phyloP scores from a whole-genome alignment of 2,329 filamentous ascomycete species.

The Setomelanomma holmii region DNA sequence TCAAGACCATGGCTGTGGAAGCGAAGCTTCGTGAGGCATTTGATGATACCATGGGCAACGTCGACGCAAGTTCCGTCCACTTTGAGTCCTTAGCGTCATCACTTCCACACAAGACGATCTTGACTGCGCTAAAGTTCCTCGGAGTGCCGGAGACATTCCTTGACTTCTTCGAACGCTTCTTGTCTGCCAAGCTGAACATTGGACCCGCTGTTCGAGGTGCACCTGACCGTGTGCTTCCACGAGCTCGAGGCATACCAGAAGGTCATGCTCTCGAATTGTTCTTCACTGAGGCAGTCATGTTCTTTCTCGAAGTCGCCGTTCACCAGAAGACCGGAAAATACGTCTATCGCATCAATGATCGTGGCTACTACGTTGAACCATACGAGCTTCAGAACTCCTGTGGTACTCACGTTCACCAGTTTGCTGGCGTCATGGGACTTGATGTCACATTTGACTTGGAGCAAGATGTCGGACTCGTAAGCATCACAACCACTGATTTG shows the following conservation, averaged over 20 bases:
- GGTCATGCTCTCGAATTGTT: slow-evolving; percentile 31
- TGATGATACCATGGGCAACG: slow-evolving; percentile 19
- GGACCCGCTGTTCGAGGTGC: slow-evolving; percentile 26
- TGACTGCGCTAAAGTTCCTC: slow-evolving; percentile 64
- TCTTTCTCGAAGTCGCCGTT: slow-evolving; percentile 36
- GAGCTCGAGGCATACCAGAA: slow-evolving; percentile 28
- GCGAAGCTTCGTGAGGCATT: slow-evolving; percentile 26
- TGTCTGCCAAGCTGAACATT: slow-evolving; percentile 33
- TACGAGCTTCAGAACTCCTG: slow-evolving; percentile 14
- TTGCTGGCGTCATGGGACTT: slow-evolving; percentile 27
- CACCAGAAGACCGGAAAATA: slow-evolving; percentile 21
- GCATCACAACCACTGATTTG: neutral
- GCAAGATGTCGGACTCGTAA: slow-evolving; percentile 23
- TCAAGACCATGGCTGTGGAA: slow-evolving; percentile 35
- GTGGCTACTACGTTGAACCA: slow-evolving; percentile 33
- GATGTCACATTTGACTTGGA: slow-evolving; percentile 2
- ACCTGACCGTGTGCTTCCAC: slow-evolving; percentile 21
- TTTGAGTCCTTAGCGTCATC: slow-evolving; percentile 63
- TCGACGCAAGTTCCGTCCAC: slow-evolving; percentile 13
- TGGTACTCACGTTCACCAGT: slow-evolving; percentile 11
- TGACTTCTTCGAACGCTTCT: slow-evolving; percentile 64
- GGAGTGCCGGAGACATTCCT: slow-evolving; percentile 65
- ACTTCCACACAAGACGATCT: slow-evolving; percentile 66
- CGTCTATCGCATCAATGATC: slow-evolving; percentile 32
- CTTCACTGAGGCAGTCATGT: slow-evolving; percentile 36